Evolutionary conservation across 257 asterid genomes (phyloP), one percentile per base, ranked within the genome.

Genomic region (Prunella vulgaris): DNA sequence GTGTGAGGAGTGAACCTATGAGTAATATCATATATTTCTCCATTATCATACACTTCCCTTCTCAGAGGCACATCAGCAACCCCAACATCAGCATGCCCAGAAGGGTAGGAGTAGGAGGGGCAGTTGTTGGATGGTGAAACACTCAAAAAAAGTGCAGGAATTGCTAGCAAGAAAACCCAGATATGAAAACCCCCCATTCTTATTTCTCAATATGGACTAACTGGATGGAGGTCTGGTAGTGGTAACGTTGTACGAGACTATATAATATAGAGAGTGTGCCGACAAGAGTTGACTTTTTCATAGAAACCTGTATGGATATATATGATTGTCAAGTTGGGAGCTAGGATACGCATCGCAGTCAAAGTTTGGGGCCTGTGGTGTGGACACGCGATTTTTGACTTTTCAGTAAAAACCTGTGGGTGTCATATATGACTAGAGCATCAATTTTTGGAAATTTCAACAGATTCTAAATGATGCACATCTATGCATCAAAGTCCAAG

Each of bases 1-100:
- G 95, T 85, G 33, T 76, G 65, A n/a, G 88, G 81, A 74, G 89
- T 86, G 82, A 74, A 85, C 44, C 60, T 79, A 62, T 93, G 97
- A 18, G 96, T 88, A 69, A 93, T 90, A 81, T 90, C 98, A 63
- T 77, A 33, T 65, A 88, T 88, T 69, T 80, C 80, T 57, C 88
- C 94, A n/a, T 48, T 68, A 27, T 82, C 94, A 73, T 79, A 77
- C 1, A 75, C 69, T 64, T 84, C 93, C 66, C 70, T 79, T 38
- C 82, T 79, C 25, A 40, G 20, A 44, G 90, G 84, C 27, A 7
- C 64, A 24, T 17, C 79, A 69, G 68, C 74, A 37, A 66, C 56
- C 40, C 76, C 79, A 59, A 27, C 68, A 69, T 71, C 88, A 32
- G 82, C 79, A 52, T 72, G 78, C 9, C 83, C 83, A 64, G 82